Base-by-base conservation (phyloP, 2,329 filamentous ascomycete species). In the Knoxdaviesia capensis region DNA sequence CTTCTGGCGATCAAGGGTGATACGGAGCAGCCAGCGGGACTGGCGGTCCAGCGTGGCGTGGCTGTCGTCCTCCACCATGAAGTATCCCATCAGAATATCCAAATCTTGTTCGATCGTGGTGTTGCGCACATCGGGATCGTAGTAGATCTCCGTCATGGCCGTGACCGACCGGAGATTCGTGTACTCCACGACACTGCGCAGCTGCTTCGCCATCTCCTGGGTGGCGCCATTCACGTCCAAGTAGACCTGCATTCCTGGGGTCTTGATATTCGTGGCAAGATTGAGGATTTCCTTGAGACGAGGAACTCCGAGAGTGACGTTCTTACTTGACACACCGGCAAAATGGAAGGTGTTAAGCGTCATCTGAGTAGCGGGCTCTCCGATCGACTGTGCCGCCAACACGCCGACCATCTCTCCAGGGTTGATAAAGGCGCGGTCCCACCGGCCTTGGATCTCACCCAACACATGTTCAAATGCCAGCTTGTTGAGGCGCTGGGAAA, bases 321-420 rank as follows among this genome's bases (percentile, higher is more conserved):
- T 98, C 79, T 98, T 98, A 29, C 88, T 94, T 34, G 92, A 94
- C 46, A 98, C 86, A 94, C 90, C 90, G 60, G 90, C 87, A 60
- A 98, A 98, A 69, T 98, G 90, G 80, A 98, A 98, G 29, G 90
- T 98, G 65, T 98, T 98, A 46, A 98, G 66, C 1, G 90, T 98
- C 90, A 98, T 98, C 68, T 98, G 90, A 1, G 90, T 98, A 28
- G 90, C 92, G 36, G 90, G 90, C 61, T 98, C 90, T 65, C 90
- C 90, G 56, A 98, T 98, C 32, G 90, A 98, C 63, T 98, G 90
- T 6, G 92, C 90, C 48, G 90, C 90, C 53, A 98, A 66, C 28
- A 98, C 90, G 64, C 90, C 90, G 44, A 98, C 90, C 90, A 98
- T 98, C 58, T 98, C 92, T 56, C 92, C 90, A 39, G 90, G 88